Evolutionary conservation across 2,329 filamentous ascomycete species (phyloP).

Genomic region (Capronia americana): DNA sequence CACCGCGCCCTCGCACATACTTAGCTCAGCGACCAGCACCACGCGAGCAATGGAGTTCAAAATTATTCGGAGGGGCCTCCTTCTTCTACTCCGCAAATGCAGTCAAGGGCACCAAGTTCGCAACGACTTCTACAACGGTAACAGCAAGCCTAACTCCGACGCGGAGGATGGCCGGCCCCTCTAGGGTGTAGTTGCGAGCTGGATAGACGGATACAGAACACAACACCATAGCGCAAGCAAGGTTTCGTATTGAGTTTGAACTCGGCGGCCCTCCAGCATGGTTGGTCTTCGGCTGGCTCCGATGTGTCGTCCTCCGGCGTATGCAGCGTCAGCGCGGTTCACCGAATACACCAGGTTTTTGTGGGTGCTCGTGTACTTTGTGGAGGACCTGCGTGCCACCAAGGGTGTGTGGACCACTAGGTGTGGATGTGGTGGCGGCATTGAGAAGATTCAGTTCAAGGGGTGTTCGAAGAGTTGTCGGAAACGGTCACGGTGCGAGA

Average conservation of each 20-base stretch:
- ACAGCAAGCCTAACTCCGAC: neutral
- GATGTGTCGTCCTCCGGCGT: too few species aligned
- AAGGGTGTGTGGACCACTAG: neutral
- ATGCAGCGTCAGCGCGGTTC: too few species aligned
- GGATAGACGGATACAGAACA: slow-evolving; percentile 9
- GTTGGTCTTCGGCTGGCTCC: too few species aligned
- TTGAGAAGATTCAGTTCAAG: neutral
- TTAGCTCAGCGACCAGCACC: neutral
- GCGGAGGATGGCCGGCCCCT: neutral
- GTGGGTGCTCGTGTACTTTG: too few species aligned
- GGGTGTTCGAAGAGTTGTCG: neutral
- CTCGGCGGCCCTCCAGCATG: too few species aligned
- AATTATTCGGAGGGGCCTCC: neutral
- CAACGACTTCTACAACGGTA: neutral
- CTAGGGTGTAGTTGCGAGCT: slow-evolving; percentile 11
- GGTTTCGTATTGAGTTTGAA: too few species aligned
- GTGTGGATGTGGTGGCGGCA: neutral
- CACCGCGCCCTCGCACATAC: neutral
- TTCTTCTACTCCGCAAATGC: neutral
- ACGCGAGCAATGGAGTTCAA: neutral
- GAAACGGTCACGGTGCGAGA: neutral
- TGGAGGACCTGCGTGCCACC: too few species aligned
- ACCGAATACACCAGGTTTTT: too few species aligned
- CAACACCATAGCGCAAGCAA: slow-evolving; percentile 3
- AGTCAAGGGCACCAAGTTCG: slow-evolving; percentile 4